phyloP scores from a whole-genome alignment of 352 stramenopile species.

The Pythium graminicola region DNA sequence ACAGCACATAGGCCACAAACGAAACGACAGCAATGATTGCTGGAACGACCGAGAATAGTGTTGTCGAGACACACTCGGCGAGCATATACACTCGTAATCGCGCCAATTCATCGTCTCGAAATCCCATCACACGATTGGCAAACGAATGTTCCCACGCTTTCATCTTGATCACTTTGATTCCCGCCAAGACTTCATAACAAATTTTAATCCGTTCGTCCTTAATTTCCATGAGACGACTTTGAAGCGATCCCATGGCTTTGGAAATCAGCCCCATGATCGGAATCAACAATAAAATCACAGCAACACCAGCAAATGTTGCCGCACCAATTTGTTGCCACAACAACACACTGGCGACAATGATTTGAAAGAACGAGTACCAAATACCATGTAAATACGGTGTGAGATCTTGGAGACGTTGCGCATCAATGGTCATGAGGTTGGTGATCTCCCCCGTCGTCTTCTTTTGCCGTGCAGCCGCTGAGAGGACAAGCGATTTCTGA shows the following conservation, averaged over 20 bases:
- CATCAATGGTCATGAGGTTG: conserved; percentile 97
- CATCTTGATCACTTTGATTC: conserved; percentile 97
- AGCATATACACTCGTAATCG: conserved; percentile 42
- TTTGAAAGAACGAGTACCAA: conserved; percentile 83
- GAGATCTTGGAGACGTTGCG: conserved; percentile 92
- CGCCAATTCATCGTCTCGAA: conserved; percentile 60
- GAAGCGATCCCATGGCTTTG: conserved; percentile 76
- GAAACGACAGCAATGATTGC: conserved; percentile 83
- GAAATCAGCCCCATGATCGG: conserved; percentile 88
- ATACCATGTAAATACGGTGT: conserved; percentile 92
- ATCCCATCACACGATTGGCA: conserved; percentile 46
- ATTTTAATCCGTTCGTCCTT: conserved; percentile 94
- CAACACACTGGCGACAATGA: conserved; percentile 61
- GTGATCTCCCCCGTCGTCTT: conserved; percentile 92
- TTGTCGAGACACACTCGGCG: conserved; percentile 28
- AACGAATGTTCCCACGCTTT: conserved; percentile 93
- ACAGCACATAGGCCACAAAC: conserved; percentile 60
- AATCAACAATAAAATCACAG: conserved; percentile 91
- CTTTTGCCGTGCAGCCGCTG: conserved; percentile 58
- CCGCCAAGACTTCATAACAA: conserved; percentile 91
- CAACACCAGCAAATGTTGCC: conserved; percentile 87
- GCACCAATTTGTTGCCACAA: conserved; percentile 75
- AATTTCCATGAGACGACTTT: conserved; percentile 89
- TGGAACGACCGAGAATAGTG: conserved; percentile 61
- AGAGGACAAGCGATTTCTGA: conserved; percentile 84